A percentile compares a stretch with the other conserved stretches of the same genome.
phyloP scores from a whole-genome alignment of 768 basidiomycete species.

The Serendipita sp. region DNA sequence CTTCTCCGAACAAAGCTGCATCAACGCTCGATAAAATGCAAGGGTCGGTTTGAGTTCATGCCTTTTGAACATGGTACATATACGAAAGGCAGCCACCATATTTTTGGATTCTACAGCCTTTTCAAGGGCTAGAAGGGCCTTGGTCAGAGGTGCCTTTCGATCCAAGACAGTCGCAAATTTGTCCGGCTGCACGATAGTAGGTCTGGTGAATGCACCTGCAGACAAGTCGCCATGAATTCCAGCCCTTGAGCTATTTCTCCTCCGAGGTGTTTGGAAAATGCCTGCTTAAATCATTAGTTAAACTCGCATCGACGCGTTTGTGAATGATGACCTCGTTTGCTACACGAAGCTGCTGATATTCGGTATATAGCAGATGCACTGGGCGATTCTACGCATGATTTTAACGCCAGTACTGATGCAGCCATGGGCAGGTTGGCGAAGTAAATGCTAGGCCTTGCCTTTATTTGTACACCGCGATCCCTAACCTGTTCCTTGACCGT shows the following conservation, averaged over 20 bases:
- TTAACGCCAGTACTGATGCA: not conserved
- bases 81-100: slow-evolving; percentile 26
- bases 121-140: not conserved
- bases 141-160: not conserved
- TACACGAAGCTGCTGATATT: no score
- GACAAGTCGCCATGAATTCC: not conserved
- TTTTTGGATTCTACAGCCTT: slow-evolving; percentile 12
- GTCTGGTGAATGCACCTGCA: not conserved
- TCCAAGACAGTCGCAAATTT: not conserved
- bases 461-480: not conserved
- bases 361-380: not conserved
- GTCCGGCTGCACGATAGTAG: not conserved
- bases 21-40: slow-evolving; percentile 39
- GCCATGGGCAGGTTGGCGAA: not conserved
- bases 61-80: slow-evolving; percentile 43
- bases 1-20: slow-evolving; percentile 32
- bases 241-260: no score
- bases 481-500: not conserved
- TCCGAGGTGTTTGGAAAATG: no score
- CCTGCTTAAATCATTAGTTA: no score
- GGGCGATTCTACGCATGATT: not conserved
- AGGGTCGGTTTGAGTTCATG: slow-evolving; percentile 36
- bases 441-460: not conserved
- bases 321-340: no score
- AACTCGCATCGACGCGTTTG: no score